A percentile compares a stretch with the other conserved stretches of the same genome.
These are phyloP conservation scores for Alternaria longipes DNA, from an alignment of 2,329 filamentous ascomycete species.

Conservation along the genomic window DNA sequence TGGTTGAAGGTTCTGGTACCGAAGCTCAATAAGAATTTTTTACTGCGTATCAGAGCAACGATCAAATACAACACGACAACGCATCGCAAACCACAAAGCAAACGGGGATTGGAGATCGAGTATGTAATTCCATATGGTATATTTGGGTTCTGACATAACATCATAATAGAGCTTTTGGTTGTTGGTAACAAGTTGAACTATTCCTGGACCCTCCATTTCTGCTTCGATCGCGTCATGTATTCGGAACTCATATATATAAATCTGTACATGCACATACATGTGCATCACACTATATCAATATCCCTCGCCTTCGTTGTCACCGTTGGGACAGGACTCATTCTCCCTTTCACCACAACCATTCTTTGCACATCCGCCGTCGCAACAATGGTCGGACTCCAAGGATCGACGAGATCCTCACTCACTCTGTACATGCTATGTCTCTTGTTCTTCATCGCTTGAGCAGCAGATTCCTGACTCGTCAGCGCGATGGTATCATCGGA, in stretches of 20 bases:
- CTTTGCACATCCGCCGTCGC: slow-evolving; percentile 28
- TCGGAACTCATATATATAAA: background rate
- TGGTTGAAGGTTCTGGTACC: too few relatives aligned
- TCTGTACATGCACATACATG: background rate
- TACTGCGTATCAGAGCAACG: background rate
- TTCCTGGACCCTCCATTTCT: background rate
- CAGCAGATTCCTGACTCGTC: slow-evolving; percentile 12
- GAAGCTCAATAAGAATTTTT: background rate
- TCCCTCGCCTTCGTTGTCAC: background rate
- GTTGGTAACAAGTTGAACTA: background rate
- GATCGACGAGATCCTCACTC: slow-evolving; percentile 17
- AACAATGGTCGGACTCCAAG: slow-evolving; percentile 31
- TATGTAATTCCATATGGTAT: background rate
- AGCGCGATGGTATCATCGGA: slow-evolving; percentile 26
- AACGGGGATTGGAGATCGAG: background rate
- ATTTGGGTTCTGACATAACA: background rate
- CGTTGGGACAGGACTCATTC: background rate
- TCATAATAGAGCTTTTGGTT: background rate
- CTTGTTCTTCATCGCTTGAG: slow-evolving; percentile 16
- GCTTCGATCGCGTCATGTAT: background rate
- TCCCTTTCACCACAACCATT: slow-evolving; percentile 25
- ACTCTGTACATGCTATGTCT: slow-evolving; percentile 17
- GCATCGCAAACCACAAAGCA: background rate
- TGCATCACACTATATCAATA: slow-evolving; percentile 3
- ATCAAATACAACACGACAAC: background rate